Base-by-base conservation (phyloP, 2,329 filamentous ascomycete species). In the Aspergillus sojae region DNA sequence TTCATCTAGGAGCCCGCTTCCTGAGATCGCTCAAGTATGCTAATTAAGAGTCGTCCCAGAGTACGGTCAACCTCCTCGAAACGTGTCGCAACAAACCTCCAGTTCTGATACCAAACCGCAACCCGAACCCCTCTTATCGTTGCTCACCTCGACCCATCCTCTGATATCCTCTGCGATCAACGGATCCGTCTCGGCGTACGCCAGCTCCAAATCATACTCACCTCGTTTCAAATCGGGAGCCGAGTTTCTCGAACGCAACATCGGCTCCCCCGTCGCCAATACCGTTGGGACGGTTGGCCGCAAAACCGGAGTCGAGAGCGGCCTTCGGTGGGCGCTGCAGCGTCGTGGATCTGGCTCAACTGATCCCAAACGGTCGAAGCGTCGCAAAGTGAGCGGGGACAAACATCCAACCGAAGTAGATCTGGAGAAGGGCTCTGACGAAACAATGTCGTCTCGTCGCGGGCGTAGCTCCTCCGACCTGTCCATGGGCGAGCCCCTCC, bases 121-220 rank as follows among this genome's bases (percentile, higher is more conserved):
- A 46, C 84, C 88, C 6, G 93, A 97, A 77, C 95, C 94, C 1
- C 84, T 97, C 6, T 83, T 98, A 4, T 91, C 92, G 5, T 87
- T 98, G 1, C 86, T 98, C 26, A 96, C 93, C 0, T 94, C 92
- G 2, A 92, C 92, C 1, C 93, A 97, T 74, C 94, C 94, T 0
- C 83, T 96, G 65, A 86, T 97, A 19, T 93, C 92, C 11, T 92
- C 88, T 32, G 93, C 93, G 0, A 94, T 96, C 70, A 92, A 92
- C 68, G 89, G 90, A 58, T 94, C 93, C 0, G 86, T 94, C 9
- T 93, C 91, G 1, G 92, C 92, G 1, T 98, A 98, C 76, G 90
- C 91, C 32, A 89, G 86, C 3, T 93, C 92, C 12, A 97, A 98
- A 78, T 92, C 94, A 69, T 96, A 94, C 72, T 96, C 93, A 1